Conservation (phyloP, 805 yeast genomes). For the Candida awuae region DNA sequence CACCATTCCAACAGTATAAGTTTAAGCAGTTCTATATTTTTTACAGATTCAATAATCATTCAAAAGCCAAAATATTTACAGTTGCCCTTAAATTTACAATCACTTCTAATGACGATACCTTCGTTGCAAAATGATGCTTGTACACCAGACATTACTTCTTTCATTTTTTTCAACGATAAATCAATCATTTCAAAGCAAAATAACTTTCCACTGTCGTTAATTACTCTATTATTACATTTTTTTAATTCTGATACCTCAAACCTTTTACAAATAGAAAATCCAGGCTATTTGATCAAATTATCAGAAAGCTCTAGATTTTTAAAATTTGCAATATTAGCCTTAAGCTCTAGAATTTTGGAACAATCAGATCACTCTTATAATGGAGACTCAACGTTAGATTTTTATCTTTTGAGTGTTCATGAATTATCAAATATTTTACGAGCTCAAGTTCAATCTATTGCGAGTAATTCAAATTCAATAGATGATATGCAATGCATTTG, state of each 20-base stretch:
- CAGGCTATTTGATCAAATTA: constrained; percentile 27
- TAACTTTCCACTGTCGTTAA: constrained; percentile 6
- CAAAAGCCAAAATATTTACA: constrained; percentile 5
- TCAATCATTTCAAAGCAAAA: constrained; percentile 4
- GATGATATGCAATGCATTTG: constrained; percentile 11
- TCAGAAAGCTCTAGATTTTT: constrained; percentile 29
- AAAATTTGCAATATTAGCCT: constrained; percentile 23
- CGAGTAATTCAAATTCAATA: neutral
- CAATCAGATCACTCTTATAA: constrained; percentile 14
- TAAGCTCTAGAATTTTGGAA: constrained; percentile 25
- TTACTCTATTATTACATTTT: constrained; percentile 8
- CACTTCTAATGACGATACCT: constrained; percentile 9
- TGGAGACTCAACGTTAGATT: constrained; percentile 24
- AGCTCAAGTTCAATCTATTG: constrained; percentile 22
- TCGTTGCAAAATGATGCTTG: constrained; percentile 5
- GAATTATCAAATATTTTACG: constrained; percentile 31
- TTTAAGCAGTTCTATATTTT: too few species aligned
- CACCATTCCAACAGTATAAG: too few species aligned
- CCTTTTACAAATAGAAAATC: constrained; percentile 7
- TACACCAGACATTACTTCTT: constrained; percentile 6
- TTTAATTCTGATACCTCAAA: constrained; percentile 11
- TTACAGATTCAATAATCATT: too few species aligned
- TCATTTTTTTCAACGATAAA: constrained; percentile 12
- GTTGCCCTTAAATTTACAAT: constrained; percentile 8
- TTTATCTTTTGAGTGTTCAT: constrained; percentile 24